Conservation (phyloP, 2,329 filamentous ascomycete species). For the Lasiodiplodia gonubiensis region DNA sequence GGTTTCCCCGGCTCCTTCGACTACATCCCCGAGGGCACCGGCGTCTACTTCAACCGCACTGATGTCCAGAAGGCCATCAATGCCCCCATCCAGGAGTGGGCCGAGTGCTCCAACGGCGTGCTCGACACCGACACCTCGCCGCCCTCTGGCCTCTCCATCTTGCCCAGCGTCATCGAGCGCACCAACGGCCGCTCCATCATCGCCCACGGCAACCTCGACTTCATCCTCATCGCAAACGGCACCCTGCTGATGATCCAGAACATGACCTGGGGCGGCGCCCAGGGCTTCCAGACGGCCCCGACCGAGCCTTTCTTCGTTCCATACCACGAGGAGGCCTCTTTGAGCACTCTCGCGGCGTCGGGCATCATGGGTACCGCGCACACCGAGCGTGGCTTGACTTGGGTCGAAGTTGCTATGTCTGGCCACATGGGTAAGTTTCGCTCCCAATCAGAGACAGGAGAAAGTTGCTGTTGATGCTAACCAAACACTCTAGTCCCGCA, state of each 20-base stretch:
- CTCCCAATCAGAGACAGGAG: background rate
- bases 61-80: slow-evolving; percentile 65
- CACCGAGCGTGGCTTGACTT: slow-evolving; percentile 78
- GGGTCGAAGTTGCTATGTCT: slow-evolving; percentile 65
- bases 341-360: slow-evolving; percentile 60
- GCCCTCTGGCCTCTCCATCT: slow-evolving; percentile 61
- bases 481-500: slow-evolving; percentile 50
- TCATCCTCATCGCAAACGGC: slow-evolving; percentile 70
- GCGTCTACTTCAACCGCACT: slow-evolving; percentile 59
- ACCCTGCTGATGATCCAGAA: slow-evolving; percentile 77
- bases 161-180: slow-evolving; percentile 74
- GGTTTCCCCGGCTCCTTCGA: slow-evolving; percentile 47
- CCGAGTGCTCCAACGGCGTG: slow-evolving; percentile 60
- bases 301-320: slow-evolving; percentile 72
- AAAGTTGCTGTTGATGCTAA: too few species aligned
- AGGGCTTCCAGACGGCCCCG: slow-evolving; percentile 71
- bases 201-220: slow-evolving; percentile 73
- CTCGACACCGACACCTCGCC: slow-evolving; percentile 58
- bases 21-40: slow-evolving; percentile 47
- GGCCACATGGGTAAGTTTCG: slow-evolving; percentile 67
- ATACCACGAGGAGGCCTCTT: slow-evolving; percentile 52
- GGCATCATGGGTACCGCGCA: slow-evolving; percentile 74
- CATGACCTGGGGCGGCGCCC: slow-evolving; percentile 76
- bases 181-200: slow-evolving; percentile 72
- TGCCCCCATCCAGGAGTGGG: slow-evolving; percentile 64